Evolutionary conservation across 1,139 yeast species (phyloP), one percentile per base, ranked within the genome.

Genomic region (Candida buenavistaensis): DNA sequence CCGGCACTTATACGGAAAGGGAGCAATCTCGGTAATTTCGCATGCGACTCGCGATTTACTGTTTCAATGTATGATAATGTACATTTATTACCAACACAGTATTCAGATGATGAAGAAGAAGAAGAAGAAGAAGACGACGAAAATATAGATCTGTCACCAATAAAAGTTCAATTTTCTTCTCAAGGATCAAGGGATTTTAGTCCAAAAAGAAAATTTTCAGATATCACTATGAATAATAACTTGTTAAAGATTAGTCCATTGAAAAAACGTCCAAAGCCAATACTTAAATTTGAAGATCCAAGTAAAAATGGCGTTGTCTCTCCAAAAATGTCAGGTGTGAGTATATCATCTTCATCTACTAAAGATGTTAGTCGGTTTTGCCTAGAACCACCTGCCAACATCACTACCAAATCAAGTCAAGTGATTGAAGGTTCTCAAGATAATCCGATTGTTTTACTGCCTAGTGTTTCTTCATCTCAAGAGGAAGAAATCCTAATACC

Each of bases 381-480:
- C 24, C 21, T 10, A 20, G 21, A 13, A 25, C 32, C 8, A 11
- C 12, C n/a, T n/a, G n/a, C 10, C 21, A 23, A 9, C 14, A 14
- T 28, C 31, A 14, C 14, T 25, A 28, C 25, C 31, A 5, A 28
- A 38, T 15, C 37, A 28, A 4, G 55, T n/a, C n/a, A 50, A 13
- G 41, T 43, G 12, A 40, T 51, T 14, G 55, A 47, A 31, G 55
- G 51, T 32, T 51, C 55, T 1, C 54, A 51, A 27, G 51, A 51
- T 13, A 54, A 45, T 6, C n/a, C 15, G 15, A n/a, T n/a, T n/a
- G n/a, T n/a, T n/a, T n/a, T n/a, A n/a, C n/a, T n/a, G n/a, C n/a
- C n/a, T n/a, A n/a, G n/a, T n/a, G n/a, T n/a, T n/a, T n/a, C n/a
- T n/a, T n/a, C n/a, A n/a, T n/a, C n/a, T n/a, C n/a, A n/a, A n/a